Percentiles rank a stretch among this genome's conserved stretches.
Conservation (phyloP, 2,329 filamentous ascomycete species). For the Pseudogymnoascus sp. region DNA sequence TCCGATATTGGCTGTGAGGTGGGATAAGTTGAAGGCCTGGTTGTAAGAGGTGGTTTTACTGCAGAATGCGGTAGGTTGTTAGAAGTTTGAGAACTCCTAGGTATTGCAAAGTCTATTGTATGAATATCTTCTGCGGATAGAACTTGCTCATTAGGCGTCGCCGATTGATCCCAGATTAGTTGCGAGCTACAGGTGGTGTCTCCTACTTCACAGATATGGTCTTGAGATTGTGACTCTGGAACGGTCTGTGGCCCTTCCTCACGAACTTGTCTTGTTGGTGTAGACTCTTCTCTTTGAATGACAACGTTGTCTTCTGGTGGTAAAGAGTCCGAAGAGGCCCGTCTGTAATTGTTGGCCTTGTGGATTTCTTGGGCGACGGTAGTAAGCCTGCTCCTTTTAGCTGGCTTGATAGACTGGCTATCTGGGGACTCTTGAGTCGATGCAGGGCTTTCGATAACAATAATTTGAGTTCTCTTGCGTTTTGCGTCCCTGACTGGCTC, state of each 20-base stretch:
- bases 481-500: conserved; percentile 16
- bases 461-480: conserved; percentile 10
- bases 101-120: neutral
- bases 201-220: neutral
- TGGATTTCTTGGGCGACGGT: conserved; percentile 6
- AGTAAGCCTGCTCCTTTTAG: conserved; percentile 11
- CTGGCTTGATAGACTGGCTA: conserved; percentile 10
- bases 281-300: conserved; percentile 13
- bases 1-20: neutral
- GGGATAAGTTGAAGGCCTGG: neutral
- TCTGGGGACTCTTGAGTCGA: neutral
- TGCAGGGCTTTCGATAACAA: neutral
- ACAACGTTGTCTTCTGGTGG: conserved; percentile 8
- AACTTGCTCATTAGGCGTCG: conserved; percentile 6
- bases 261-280: conserved; percentile 1
- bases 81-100: neutral
- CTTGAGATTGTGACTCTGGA: neutral
- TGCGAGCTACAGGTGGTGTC: neutral
- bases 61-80: neutral
- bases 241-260: neutral
- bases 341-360: conserved; percentile 16
- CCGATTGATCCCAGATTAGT: neutral
- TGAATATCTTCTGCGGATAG: neutral
- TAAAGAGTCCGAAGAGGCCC: conserved; percentile 23
- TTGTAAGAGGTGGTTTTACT: neutral